A percentile compares a stretch with the other conserved stretches of the same genome.
These are phyloP conservation scores for Lasiodiplodia theobromae DNA, from an alignment of 2,329 filamentous ascomycete species.

Conservation along the genomic window DNA sequence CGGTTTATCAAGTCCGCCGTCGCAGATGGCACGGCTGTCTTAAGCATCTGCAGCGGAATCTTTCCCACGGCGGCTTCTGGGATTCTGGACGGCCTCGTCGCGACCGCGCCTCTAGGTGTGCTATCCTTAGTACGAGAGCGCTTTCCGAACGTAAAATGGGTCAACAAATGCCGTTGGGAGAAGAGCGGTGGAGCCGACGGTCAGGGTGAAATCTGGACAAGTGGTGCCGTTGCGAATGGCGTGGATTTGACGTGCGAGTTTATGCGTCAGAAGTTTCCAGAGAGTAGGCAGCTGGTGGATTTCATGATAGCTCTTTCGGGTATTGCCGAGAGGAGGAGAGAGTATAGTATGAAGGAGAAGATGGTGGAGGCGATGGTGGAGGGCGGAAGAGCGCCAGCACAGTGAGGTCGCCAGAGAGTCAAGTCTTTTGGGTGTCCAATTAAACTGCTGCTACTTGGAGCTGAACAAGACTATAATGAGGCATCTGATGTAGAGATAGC, in stretches of 20 bases:
- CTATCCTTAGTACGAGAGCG: neutral
- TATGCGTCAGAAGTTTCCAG: conserved; percentile 50
- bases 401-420: neutral
- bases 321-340: conserved; percentile 80
- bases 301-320: conserved; percentile 83
- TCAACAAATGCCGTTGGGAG: neutral
- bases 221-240: neutral
- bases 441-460: too few species aligned
- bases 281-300: conserved; percentile 74
- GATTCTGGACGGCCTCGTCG: neutral
- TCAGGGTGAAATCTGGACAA: neutral
- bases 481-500: too few species aligned
- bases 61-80: neutral
- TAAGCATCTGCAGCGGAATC: neutral
- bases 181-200: neutral
- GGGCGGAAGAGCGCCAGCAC: conserved; percentile 48
- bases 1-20: neutral
- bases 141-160: neutral
- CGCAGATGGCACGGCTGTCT: neutral
- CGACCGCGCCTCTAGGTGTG: neutral
- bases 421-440: too few species aligned
- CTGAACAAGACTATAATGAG: too few species aligned
- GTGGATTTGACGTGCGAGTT: neutral
- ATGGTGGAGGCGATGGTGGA: conserved; percentile 72
- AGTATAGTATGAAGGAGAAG: conserved; percentile 56